These are phyloP conservation scores for Echites panduratus DNA, from an alignment of 257 asterid species.

Conservation along the genomic window DNA sequence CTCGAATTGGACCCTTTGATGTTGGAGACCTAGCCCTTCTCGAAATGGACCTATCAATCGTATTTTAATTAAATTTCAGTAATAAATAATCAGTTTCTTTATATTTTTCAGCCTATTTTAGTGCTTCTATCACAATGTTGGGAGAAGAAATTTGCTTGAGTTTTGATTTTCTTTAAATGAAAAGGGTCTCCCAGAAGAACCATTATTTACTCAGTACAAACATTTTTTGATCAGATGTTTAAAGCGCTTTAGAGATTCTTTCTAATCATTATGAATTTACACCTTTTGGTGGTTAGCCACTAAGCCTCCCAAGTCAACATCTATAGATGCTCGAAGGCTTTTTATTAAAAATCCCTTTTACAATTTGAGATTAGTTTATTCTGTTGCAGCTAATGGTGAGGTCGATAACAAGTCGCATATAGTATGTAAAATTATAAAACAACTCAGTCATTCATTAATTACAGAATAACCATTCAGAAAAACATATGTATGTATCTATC, in stretches of 20 bases:
- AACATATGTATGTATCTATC: too few relatives aligned
- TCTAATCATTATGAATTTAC: conserved; percentile 11
- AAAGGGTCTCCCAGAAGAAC: conserved; percentile 5
- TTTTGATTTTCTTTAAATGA: conserved; percentile 3
- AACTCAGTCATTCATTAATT: background rate
- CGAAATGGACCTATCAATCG: too few relatives aligned
- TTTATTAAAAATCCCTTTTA: background rate
- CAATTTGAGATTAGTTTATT: background rate
- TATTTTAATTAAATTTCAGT: too few relatives aligned
- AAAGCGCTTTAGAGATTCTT: conserved; percentile 22
- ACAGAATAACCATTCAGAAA: background rate
- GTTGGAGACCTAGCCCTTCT: too few relatives aligned
- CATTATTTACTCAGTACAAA: background rate
- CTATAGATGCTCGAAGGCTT: background rate
- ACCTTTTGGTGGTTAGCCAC: background rate
- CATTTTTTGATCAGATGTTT: conserved; percentile 20
- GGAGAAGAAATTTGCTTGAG: conserved; percentile 11
- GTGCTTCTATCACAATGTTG: too few relatives aligned
- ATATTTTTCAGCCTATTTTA: too few relatives aligned
- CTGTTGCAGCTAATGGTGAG: too few relatives aligned
- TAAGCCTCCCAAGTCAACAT: background rate
- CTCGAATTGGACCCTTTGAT: too few relatives aligned
- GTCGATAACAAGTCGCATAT: background rate
- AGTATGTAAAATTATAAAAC: background rate
- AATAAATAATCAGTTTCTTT: too few relatives aligned